These are phyloP conservation scores for Xanthoceras sorbifolium DNA, from an alignment of 345 rosid species.

Conservation along the genomic window DNA sequence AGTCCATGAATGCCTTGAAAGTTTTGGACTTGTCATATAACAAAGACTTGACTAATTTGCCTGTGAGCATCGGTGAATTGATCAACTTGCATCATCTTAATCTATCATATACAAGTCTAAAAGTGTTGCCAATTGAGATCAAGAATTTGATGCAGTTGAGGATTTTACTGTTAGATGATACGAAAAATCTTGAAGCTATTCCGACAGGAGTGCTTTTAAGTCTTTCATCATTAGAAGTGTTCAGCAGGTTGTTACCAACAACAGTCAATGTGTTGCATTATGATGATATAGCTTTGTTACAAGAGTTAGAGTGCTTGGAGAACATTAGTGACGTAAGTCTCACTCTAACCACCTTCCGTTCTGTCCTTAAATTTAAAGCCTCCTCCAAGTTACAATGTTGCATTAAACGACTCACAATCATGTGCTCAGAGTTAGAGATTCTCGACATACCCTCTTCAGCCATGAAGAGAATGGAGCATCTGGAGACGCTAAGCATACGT, in stretches of 20 bases:
- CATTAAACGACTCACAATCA: neutral
- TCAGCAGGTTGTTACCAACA: neutral
- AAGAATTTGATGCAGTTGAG: neutral
- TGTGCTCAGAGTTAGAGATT: neutral
- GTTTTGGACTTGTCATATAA: conserved; percentile 12
- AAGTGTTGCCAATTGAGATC: neutral
- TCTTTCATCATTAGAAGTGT: conserved; percentile 10
- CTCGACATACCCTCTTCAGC: neutral
- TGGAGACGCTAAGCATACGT: neutral
- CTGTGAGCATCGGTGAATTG: neutral
- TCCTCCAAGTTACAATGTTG: neutral
- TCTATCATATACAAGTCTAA: conserved; percentile 10
- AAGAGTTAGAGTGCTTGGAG: neutral
- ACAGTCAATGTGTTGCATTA: neutral
- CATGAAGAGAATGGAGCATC: neutral
- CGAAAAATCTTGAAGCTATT: neutral
- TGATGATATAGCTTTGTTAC: neutral
- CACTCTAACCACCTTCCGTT: neutral
- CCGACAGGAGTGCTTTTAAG: neutral
- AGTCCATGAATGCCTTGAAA: neutral
- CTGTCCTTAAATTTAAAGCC: neutral
- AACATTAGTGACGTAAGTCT: neutral
- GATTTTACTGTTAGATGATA: conserved; percentile 15
- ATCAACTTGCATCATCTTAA: conserved; percentile 18
- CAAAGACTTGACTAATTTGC: neutral